Evolutionary conservation across 106 monocot genomes (phyloP), one percentile per base, ranked within the genome.

Genomic region (Xerophyta viscosa): DNA sequence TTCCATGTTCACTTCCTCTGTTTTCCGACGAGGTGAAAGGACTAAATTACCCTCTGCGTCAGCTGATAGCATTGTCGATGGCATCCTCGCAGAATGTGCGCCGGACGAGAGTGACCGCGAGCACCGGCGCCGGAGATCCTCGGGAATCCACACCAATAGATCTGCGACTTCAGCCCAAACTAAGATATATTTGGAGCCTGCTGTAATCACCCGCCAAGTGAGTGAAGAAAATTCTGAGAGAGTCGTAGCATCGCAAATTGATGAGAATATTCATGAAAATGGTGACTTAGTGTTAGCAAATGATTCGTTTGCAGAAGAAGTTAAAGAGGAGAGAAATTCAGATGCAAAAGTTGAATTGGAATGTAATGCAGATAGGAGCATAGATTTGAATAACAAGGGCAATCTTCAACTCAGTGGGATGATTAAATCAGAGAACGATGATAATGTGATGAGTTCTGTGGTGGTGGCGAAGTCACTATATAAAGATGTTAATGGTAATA

Each of bases 51-150:
- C 79, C 5, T 48, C 67, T 6, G 27, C 65, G 60, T 67, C 70
- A 6, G 50, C 79, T 13, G 87, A 84, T 27, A 87, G 87, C 60
- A 73, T 96, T 12, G 69, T 96, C 15, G 88, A 96, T 48, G 81
- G 81, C 43, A 64, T 96, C 31, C 72, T 96, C 26, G 88, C 81
- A 2, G 96, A 96, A 52, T 84, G 81, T 54, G 85, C 81, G 0
- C 75, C 80, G 0, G 84, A 89, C 37, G 84, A 88, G 62, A 62
- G 66, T 1, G 96, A 96, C 52, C 68, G 88, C 22, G 76, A 82
- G 71, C 72, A 70, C 67, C 48, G 84, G 60, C 54, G 84, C 24
- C 50, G 81, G 54, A 64, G 70, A 33, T 33, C 33, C 11, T 33
- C 11, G 5, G 33, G 33, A 6, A 5, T 6, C 7, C 5, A 11